A percentile compares a stretch with the other conserved stretches of the same genome.
phyloP scores from a whole-genome alignment of 192 early-diverging fungal species.

The Pilaira anomala region DNA sequence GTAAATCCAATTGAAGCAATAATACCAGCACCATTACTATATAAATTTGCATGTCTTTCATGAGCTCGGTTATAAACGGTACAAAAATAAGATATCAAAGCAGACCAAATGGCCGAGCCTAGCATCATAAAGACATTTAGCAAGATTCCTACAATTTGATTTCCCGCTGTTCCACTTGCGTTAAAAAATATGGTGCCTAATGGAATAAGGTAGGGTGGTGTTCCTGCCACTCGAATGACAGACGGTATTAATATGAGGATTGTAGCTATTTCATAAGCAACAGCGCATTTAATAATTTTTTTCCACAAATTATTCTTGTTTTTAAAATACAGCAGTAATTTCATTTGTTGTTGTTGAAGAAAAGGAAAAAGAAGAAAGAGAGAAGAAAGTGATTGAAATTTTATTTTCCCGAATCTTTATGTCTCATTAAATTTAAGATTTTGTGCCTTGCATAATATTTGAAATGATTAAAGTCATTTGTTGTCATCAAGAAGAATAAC shows the following conservation, averaged over 20 bases:
- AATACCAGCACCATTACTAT: constrained; percentile 23
- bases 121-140: constrained; percentile 22
- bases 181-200: constrained; percentile 27
- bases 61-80: constrained; percentile 21
- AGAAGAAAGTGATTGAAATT: neutral
- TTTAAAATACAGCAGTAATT: too few species aligned
- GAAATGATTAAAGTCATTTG: too few species aligned
- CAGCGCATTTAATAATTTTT: constrained; percentile 22
- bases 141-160: constrained; percentile 21
- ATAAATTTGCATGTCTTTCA: neutral
- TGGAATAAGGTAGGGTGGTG: constrained; percentile 19
- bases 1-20: constrained; percentile 24
- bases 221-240: neutral
- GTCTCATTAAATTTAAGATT: too few species aligned
- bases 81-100: constrained; percentile 17
- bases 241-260: constrained; percentile 19
- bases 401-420: too few species aligned
- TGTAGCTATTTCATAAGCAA: constrained; percentile 23
- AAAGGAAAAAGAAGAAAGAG: neutral
- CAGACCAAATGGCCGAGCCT: constrained; percentile 17
- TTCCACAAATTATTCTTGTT: constrained; percentile 19
- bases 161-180: constrained; percentile 20
- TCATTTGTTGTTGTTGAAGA: neutral
- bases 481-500: too few species aligned
- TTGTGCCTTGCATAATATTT: too few species aligned